Evolutionary conservation across 192 early-diverging fungal species (phyloP).

Genomic region (Coemansia reversa): DNA sequence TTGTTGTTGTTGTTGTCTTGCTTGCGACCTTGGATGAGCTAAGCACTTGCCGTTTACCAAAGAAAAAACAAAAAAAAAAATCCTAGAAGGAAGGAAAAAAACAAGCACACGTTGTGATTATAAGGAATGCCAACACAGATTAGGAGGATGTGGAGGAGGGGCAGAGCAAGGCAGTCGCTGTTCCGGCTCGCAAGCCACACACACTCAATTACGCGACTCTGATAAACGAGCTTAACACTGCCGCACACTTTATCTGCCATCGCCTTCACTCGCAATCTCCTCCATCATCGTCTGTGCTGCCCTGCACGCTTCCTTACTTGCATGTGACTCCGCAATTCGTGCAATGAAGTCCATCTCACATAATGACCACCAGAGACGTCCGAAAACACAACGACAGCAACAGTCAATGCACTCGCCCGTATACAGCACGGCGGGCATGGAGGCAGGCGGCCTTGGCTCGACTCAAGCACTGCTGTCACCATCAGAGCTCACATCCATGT

Average conservation of each 20-base stretch:
- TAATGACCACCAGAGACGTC: background rate
- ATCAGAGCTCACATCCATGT: slow-evolving; percentile 49
- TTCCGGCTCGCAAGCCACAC: background rate
- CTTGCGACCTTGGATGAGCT: background rate
- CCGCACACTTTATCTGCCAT: background rate
- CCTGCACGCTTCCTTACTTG: no score
- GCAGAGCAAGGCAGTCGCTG: background rate
- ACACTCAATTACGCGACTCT: background rate
- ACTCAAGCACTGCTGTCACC: slow-evolving; percentile 24
- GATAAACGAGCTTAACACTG: no score
- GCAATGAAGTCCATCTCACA: slow-evolving; percentile 17
- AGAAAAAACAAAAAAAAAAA: slow-evolving; percentile 2
- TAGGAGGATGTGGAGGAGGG: no score
- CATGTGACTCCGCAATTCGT: background rate
- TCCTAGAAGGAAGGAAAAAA: background rate
- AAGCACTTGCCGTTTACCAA: background rate
- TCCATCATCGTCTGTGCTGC: background rate
- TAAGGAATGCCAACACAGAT: background rate
- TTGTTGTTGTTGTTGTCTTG: background rate
- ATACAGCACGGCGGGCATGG: slow-evolving; percentile 24
- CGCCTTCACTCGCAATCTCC: background rate
- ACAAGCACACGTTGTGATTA: background rate
- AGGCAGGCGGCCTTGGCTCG: slow-evolving; percentile 7
- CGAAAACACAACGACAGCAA: slow-evolving; percentile 10
- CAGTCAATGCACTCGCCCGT: slow-evolving; percentile 41